These are phyloP conservation scores for Ceratobasidium sp. DNA, from an alignment of 1,284 basidiomycete genomes.

Conservation along the genomic window DNA sequence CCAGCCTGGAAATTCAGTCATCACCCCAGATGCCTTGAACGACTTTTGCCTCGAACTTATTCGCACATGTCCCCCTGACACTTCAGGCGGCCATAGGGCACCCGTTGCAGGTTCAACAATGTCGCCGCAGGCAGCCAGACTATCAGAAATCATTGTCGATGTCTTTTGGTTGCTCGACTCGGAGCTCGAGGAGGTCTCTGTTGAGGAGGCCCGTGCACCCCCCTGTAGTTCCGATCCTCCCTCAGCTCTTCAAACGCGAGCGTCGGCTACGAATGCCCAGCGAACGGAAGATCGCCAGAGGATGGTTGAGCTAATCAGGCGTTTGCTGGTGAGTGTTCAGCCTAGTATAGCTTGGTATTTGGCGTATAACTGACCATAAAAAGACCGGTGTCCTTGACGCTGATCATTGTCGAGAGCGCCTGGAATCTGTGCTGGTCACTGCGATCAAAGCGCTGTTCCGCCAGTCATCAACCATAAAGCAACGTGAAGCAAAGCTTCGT, in stretches of 20 bases:
- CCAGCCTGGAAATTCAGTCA: slow-evolving; percentile 3
- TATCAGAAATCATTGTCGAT: slow-evolving; percentile 68
- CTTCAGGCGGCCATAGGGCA: slow-evolving; percentile 4
- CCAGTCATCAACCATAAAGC: slow-evolving; percentile 66
- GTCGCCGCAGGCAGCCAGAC: slow-evolving; percentile 18
- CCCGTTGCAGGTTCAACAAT: background rate
- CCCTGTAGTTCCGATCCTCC: slow-evolving; percentile 44
- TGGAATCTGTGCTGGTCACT: slow-evolving; percentile 68
- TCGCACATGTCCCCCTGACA: background rate
- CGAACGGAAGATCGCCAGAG: slow-evolving; percentile 67
- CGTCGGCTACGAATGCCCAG: slow-evolving; percentile 57
- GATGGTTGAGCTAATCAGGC: slow-evolving; percentile 64
- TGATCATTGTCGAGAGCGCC: slow-evolving; percentile 68
- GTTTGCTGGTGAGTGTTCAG: slow-evolving; percentile 64
- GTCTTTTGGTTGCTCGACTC: slow-evolving; percentile 77
- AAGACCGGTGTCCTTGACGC: slow-evolving; percentile 61
- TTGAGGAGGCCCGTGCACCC: slow-evolving; percentile 46
- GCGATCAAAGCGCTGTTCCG: slow-evolving; percentile 63
- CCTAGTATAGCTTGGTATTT: slow-evolving; percentile 7
- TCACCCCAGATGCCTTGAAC: background rate
- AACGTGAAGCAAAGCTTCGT: slow-evolving; percentile 75
- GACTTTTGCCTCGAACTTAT: slow-evolving; percentile 15
- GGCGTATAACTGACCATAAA: slow-evolving; percentile 50
- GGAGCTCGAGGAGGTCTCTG: slow-evolving; percentile 67
- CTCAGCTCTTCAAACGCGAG: slow-evolving; percentile 48